Evolutionary conservation across 2,329 filamentous ascomycete genomes (phyloP), one percentile per base, ranked within the genome.

Genomic region (Apiospora aurea): DNA sequence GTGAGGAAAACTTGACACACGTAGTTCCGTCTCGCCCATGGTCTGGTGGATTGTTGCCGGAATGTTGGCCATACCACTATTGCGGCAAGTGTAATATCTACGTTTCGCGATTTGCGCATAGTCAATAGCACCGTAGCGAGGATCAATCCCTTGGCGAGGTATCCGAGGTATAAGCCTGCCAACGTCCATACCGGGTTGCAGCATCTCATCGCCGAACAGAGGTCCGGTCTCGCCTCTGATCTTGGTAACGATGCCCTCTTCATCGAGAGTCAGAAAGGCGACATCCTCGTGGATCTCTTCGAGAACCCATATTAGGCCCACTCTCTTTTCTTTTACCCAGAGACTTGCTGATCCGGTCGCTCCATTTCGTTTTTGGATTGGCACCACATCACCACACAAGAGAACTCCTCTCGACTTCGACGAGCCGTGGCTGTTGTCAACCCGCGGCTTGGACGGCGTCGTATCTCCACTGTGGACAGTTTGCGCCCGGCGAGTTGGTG

Each of bases 231-330:
- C 89, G n/a, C 96, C 96, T 2, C 88, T 87, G 49, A 93, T 87
- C 69, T 88, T 90, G 41, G 90, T 87, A 24, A 98, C 89, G 61
- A 88, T 87, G 57, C 94, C 95, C 41, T 94, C 91, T 71, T 95
- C 92, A 79, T 97, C 93, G 26, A 97, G 87, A 14, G 86, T 88
- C 61, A 99, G 83, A 73, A 90, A 89, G 4, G 94, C 95, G 51
- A 96, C 92, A 80, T 99, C 95, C 82, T 99, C 96, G 71, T 96
- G 94, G 73, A 99, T 98, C 82, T 99, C 96, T 81, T 99, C 96
- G 2, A 99, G 84, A 11, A 99, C 96, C 96, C 96, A 99, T 73
- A 99, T 98, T 73, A 99, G 84, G 13, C 96, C 95, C 70, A 94
- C 91, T 68, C 92, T 90, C 82, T 99, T 99, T 82, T 99, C 96